phyloP scores from a whole-genome alignment of 345 rosid species.

The Conringia planisiliqua region DNA sequence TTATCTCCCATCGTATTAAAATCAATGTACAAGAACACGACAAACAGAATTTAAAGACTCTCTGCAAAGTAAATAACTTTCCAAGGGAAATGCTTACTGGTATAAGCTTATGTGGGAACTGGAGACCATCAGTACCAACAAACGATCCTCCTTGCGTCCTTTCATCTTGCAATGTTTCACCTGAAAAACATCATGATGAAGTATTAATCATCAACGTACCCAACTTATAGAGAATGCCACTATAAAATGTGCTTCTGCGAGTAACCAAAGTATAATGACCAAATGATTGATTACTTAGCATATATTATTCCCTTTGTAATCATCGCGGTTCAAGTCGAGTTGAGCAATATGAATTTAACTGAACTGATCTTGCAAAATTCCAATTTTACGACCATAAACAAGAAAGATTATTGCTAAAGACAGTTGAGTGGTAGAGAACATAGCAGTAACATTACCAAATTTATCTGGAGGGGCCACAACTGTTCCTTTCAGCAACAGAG shows the following conservation, averaged over 20 bases:
- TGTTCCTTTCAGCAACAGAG: conserved; percentile 84
- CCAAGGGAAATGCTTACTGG: conserved; percentile 53
- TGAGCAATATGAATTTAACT: neutral
- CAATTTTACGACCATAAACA: neutral
- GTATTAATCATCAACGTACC: conserved; percentile 10
- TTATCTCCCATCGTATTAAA: neutral
- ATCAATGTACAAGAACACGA: neutral
- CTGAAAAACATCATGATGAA: conserved; percentile 39
- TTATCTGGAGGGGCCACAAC: conserved; percentile 98
- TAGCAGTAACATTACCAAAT: conserved; percentile 58
- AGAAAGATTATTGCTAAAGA: neutral
- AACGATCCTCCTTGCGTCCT: conserved; percentile 79
- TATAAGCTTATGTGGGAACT: conserved; percentile 78
- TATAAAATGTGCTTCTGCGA: neutral
- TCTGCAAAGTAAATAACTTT: neutral
- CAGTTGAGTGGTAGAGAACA: neutral
- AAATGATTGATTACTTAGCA: conserved; percentile 1
- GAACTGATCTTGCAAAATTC: conserved; percentile 8
- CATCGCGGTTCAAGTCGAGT: neutral
- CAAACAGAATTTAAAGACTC: conserved; percentile 1
- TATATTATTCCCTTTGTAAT: neutral
- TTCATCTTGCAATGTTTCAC: conserved; percentile 88
- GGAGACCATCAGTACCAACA: conserved; percentile 78
- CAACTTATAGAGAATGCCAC: conserved; percentile 2
- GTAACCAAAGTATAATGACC: conserved; percentile 13